phyloP scores from a whole-genome alignment of 768 basidiomycete species.

The Podaxis rugospora region DNA sequence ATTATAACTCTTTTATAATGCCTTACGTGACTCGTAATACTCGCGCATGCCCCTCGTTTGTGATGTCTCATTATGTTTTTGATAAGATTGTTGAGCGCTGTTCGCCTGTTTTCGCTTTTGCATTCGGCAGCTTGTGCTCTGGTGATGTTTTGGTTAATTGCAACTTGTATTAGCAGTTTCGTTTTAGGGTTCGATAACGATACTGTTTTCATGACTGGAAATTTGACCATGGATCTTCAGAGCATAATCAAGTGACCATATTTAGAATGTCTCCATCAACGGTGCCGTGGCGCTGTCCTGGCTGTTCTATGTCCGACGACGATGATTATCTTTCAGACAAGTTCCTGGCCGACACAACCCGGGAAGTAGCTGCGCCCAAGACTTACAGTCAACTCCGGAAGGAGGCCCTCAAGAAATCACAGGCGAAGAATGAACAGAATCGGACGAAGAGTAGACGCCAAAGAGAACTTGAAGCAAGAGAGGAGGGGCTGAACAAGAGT shows the following conservation, averaged over 20 bases:
- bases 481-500: conserved; percentile 76
- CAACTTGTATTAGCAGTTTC: conserved; percentile 24
- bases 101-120: conserved; percentile 17
- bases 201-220: conserved; percentile 14
- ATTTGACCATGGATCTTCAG: neutral
- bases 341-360: conserved; percentile 50
- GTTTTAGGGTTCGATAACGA: conserved; percentile 24
- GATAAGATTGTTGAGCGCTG: conserved; percentile 20
- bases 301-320: conserved; percentile 60
- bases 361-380: conserved; percentile 37
- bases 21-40: conserved; percentile 17
- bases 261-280: conserved; percentile 6
- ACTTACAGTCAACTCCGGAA: conserved; percentile 73
- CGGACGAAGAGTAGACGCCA: conserved; percentile 60
- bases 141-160: conserved; percentile 37
- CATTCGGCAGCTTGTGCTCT: conserved; percentile 36
- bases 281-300: conserved; percentile 15
- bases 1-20: conserved; percentile 16
- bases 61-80: conserved; percentile 18
- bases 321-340: conserved; percentile 90
- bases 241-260: neutral
- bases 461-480: conserved; percentile 68
- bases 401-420: conserved; percentile 53
- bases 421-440: conserved; percentile 65
- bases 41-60: conserved; percentile 18